phyloP scores from a whole-genome alignment of 2,329 filamentous ascomycete genomes.

The Periconia digitata region DNA sequence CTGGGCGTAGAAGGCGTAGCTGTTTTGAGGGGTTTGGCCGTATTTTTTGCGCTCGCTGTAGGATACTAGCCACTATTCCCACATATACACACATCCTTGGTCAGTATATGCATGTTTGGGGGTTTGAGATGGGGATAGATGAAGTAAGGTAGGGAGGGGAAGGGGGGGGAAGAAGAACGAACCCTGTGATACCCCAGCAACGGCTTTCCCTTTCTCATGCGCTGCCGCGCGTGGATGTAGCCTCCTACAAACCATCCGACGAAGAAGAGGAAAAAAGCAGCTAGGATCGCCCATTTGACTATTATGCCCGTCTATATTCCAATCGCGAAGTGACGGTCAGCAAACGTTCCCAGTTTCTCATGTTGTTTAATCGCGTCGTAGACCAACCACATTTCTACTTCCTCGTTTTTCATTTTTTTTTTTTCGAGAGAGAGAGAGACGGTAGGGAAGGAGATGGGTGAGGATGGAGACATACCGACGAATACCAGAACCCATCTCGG shows the following conservation, averaged over 20 bases:
- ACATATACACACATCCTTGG: neutral
- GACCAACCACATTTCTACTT: too few species aligned
- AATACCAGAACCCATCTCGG: conserved; percentile 37
- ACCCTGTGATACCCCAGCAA: conserved; percentile 70
- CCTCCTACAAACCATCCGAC: conserved; percentile 66
- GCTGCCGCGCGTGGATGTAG: conserved; percentile 68
- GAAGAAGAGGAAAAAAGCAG: conserved; percentile 60
- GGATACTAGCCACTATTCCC: conserved; percentile 46
- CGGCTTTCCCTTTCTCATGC: conserved; percentile 65
- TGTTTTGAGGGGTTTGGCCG: conserved; percentile 37
- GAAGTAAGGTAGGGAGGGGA: neutral
- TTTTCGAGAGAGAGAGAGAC: neutral
- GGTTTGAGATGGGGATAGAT: conserved; percentile 1
- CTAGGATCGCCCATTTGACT: conserved; percentile 72
- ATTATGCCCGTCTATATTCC: conserved; percentile 59
- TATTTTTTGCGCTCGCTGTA: conserved; percentile 38
- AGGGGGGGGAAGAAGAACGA: conserved; percentile 12
- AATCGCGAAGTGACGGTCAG: neutral
- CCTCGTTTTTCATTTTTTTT: neutral
- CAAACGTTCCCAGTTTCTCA: neutral
- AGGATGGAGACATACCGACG: conserved; percentile 20
- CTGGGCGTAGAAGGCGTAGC: conserved; percentile 43
- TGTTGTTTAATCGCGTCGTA: too few species aligned
- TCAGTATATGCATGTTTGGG: neutral
- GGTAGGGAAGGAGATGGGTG: neutral